Conservation (phyloP, 371 early-diverging fungal genomes). For the Lichtheimia ramosa region DNA sequence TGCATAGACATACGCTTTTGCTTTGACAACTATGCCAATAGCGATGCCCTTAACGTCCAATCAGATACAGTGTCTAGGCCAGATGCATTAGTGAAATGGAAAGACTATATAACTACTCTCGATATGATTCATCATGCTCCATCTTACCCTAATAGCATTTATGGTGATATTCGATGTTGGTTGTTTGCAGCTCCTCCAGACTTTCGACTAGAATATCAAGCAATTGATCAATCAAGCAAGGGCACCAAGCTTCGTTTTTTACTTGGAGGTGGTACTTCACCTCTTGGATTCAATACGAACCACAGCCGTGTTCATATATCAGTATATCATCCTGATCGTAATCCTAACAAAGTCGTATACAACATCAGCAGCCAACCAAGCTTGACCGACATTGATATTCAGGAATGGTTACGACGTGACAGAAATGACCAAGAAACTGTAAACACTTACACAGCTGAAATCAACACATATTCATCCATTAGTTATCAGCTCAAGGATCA, state of each 20-base stretch:
- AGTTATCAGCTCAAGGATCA: background rate
- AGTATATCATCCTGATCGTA: background rate
- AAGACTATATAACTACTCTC: background rate
- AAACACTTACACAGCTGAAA: background rate
- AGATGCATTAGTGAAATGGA: background rate
- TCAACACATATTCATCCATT: background rate
- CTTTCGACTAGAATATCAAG: background rate
- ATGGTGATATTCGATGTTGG: background rate
- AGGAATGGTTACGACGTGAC: slow-evolving; percentile 1
- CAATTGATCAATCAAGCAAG: background rate
- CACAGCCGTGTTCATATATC: background rate
- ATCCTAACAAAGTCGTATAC: slow-evolving; percentile 2
- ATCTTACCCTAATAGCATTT: background rate
- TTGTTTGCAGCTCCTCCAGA: slow-evolving; percentile 1
- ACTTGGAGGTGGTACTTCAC: background rate
- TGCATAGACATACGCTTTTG: slow-evolving; percentile 22
- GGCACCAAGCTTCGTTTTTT: background rate
- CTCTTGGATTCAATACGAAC: background rate
- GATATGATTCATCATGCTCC: background rate
- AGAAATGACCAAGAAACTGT: background rate
- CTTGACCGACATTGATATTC: background rate
- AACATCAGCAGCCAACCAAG: background rate
- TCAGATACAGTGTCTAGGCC: background rate
- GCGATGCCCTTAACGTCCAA: slow-evolving; percentile 2
- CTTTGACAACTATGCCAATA: slow-evolving; percentile 15